Base-by-base conservation (phyloP, 208 protist genomes). In the Wallacemonas sp. region DNA sequence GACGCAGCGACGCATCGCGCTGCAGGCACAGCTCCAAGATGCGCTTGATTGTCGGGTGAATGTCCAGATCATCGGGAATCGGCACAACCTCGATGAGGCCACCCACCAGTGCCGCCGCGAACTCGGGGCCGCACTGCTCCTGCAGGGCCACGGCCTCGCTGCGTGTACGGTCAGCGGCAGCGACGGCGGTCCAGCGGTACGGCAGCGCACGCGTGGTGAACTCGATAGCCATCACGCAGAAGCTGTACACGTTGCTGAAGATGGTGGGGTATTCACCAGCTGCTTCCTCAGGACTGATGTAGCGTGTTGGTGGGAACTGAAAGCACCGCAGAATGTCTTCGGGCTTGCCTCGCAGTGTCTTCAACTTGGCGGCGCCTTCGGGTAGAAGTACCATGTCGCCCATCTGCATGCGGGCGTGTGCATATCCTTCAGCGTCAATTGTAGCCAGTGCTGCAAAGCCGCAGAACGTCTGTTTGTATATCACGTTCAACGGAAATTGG, bases 231-330 rank as follows among this genome's bases (percentile, higher is more conserved):
- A 75, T 55, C 60, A 78, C 44, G 11, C 59, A 67, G 14, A 59
- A 42, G 33, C 53, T 41, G 63, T 75, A 77, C 46, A 74, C 60
- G 62, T 79, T 73, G 34, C 58, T 64, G 46, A 42, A 45, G 24
- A 59, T 39, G 24, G 71, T 70, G 45, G 64, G 39, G 17, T 62
- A 19, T n/a, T 34, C 51, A 24, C 72, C 64, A 19, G n/a, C 34
- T 22, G 68, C 68, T 28, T 63, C 68, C 72, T 83, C 77, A 14
- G 66, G 68, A 55, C 72, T 79, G 36, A 68, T 31, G 58, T 72
- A 76, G 22, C 53, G 51, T 60, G 9, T 17, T 9, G 38, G 38
- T 12, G 22, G 21, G 38, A 27, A 31, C 2, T 17, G 38, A 14
- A 62, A 2, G 0, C n/a, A 45, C 22, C 34, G 26, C 21, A 12